Evolutionary conservation across 2,329 filamentous ascomycete genomes (phyloP).

Genomic region (Blastomyces percursus): DNA sequence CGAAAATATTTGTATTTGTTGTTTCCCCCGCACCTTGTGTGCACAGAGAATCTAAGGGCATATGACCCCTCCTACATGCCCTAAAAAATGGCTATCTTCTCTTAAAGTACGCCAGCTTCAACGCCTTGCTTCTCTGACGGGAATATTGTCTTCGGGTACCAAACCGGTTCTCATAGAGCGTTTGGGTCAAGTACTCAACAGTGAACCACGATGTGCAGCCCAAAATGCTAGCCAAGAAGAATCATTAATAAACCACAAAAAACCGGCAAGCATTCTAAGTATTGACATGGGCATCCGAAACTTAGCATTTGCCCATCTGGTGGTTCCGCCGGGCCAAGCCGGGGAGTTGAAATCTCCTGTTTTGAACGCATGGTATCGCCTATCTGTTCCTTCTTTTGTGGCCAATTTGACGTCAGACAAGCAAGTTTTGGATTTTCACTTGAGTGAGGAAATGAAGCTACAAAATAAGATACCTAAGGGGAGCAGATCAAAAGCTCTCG

Average conservation of each 20-base stretch:
- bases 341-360: constrained; percentile 13
- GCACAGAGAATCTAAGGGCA: not conserved
- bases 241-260: not conserved
- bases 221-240: constrained; percentile 24
- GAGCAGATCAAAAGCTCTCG: not conserved
- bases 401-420: not conserved
- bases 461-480: not conserved
- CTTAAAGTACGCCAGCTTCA: constrained; percentile 47
- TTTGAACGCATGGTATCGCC: constrained; percentile 34
- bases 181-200: constrained; percentile 26
- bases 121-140: constrained; percentile 49
- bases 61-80: constrained; percentile 2
- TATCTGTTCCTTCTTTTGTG: constrained; percentile 25
- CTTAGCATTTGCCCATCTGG: constrained; percentile 59
- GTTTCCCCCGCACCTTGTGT: not conserved
- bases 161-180: constrained; percentile 47
- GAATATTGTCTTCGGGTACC: constrained; percentile 47
- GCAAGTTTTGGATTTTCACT: constrained; percentile 1
- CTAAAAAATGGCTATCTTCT: constrained; percentile 24
- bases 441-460: constrained; percentile 5
- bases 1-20: not conserved
- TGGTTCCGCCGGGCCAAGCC: constrained; percentile 20
- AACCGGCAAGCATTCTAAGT: constrained; percentile 49
- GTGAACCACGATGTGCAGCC: not conserved
- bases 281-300: constrained; percentile 81